Percentiles rank a stretch among this genome's conserved stretches.
Evolutionary conservation across 768 basidiomycete genomes (phyloP).

Genomic region (Suillus brevipes): DNA sequence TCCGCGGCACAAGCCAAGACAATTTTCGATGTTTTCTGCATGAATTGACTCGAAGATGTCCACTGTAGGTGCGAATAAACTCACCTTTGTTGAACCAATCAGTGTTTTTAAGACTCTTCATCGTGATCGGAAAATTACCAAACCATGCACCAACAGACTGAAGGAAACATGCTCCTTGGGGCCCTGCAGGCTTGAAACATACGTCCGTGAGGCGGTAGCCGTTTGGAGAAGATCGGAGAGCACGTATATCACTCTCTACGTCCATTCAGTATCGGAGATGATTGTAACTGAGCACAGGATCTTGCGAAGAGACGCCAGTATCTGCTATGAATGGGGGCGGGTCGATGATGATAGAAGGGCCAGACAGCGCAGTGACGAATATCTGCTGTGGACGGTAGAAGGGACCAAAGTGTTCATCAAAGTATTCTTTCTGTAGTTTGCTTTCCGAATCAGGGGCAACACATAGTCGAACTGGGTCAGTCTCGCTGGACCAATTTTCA

Average conservation of each 20-base stretch:
- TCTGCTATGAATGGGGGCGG: conserved; percentile 26
- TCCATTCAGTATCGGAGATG: conserved; percentile 82
- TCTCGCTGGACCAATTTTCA: conserved; percentile 50
- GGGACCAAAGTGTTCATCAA: conserved; percentile 93
- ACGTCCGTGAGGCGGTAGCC: conserved; percentile 78
- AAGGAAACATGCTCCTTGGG: conserved; percentile 81
- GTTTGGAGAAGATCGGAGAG: conserved; percentile 61
- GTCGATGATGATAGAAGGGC: conserved; percentile 16
- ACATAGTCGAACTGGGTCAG: conserved; percentile 94
- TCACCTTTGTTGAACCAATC: conserved; percentile 51
- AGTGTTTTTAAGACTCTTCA: conserved; percentile 69
- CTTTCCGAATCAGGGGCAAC: conserved; percentile 88
- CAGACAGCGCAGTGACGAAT: conserved; percentile 65
- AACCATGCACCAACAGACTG: conserved; percentile 94
- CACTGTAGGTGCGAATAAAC: no score
- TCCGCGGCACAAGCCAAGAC: no score
- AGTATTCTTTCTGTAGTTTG: conserved; percentile 86
- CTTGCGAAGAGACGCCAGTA: conserved; percentile 14
- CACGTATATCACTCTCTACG: conserved; percentile 75
- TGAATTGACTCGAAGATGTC: no score
- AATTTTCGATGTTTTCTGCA: no score
- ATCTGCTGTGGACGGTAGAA: conserved; percentile 96
- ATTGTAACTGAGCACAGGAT: conserved; percentile 73
- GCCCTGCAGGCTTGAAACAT: conserved; percentile 92
- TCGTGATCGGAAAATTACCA: conserved; percentile 66